Conservation (phyloP, 2,329 filamentous ascomycete genomes). For the Moelleriella libera region DNA sequence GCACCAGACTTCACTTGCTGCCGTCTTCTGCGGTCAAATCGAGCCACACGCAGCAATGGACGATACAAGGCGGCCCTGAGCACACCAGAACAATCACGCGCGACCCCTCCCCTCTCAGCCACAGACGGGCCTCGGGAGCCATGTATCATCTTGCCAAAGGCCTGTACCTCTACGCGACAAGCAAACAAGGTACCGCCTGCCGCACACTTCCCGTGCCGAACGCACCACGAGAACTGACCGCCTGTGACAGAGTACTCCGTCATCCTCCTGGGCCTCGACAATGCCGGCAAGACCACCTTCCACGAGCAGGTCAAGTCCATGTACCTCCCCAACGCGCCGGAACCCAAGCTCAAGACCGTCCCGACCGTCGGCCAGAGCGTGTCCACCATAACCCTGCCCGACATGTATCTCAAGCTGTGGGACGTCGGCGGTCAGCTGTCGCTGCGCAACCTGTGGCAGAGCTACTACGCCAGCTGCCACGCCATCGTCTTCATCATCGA, state of each 20-base stretch:
- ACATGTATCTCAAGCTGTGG: slow-evolving; percentile 98
- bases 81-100: no score
- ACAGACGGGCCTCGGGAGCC: slow-evolving; percentile 1
- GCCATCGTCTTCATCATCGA: slow-evolving; percentile 98
- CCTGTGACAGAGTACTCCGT: slow-evolving; percentile 82
- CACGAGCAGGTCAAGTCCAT: slow-evolving; percentile 91
- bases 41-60: no score
- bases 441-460: slow-evolving; percentile 84
- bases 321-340: slow-evolving; percentile 50
- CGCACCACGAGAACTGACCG: not conserved
- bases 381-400: slow-evolving; percentile 73
- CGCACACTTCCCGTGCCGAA: not conserved
- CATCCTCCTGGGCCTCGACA: slow-evolving; percentile 91
- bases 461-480: slow-evolving; percentile 86
- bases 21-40: no score
- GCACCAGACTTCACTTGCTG: no score
- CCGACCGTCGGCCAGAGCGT: slow-evolving; percentile 97
- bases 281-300: slow-evolving; percentile 95
- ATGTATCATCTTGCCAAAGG: slow-evolving; percentile 98
- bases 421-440: slow-evolving; percentile 90
- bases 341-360: slow-evolving; percentile 69
- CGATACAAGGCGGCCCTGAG: no score
- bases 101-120: not conserved
- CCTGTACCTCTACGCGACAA: slow-evolving; percentile 87
- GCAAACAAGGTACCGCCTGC: slow-evolving; percentile 68